Evolutionary conservation across 2,329 filamentous ascomycete genomes (phyloP).

Genomic region (Microascus cirrosus): DNA sequence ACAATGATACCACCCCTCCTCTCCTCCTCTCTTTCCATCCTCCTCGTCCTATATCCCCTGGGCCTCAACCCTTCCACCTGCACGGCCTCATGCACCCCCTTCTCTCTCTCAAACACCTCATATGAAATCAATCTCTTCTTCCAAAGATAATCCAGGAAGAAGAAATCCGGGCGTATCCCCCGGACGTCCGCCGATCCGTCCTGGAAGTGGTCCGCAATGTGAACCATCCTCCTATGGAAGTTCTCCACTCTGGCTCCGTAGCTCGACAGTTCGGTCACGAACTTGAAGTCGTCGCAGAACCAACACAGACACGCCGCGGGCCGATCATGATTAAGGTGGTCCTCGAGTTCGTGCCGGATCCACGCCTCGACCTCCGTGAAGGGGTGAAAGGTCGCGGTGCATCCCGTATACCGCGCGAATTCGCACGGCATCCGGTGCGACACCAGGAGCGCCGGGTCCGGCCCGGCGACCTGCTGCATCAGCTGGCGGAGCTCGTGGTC

Average conservation of each 20-base stretch:
- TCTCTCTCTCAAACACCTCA: constrained; percentile 11
- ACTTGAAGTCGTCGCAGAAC: constrained; percentile 32
- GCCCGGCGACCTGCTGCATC: not conserved
- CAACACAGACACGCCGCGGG: constrained; percentile 31
- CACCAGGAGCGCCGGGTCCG: constrained; percentile 4
- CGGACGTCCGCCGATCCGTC: constrained; percentile 11
- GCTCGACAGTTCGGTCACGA: constrained; percentile 11
- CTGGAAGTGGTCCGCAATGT: constrained; percentile 34
- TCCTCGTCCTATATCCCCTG: not conserved
- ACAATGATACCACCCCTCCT: not conserved
- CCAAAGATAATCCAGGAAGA: constrained; percentile 25
- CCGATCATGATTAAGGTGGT: constrained; percentile 22
- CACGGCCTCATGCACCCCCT: constrained; percentile 9
- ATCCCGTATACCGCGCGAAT: constrained; percentile 21
- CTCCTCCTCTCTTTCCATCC: constrained; percentile 3
- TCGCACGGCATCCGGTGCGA: constrained; percentile 29
- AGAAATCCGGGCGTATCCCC: constrained; percentile 25
- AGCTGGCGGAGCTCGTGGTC: not conserved
- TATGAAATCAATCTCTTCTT: constrained; percentile 15
- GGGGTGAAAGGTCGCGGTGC: constrained; percentile 21
- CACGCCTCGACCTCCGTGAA: constrained; percentile 25
- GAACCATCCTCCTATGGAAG: constrained; percentile 32
- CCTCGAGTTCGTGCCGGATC: constrained; percentile 30
- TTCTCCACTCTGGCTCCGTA: constrained; percentile 9
- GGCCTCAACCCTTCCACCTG: constrained; percentile 2